These are phyloP conservation scores for Xylaria sp. DNA, from an alignment of 2,329 filamentous ascomycete genomes.

Conservation along the genomic window DNA sequence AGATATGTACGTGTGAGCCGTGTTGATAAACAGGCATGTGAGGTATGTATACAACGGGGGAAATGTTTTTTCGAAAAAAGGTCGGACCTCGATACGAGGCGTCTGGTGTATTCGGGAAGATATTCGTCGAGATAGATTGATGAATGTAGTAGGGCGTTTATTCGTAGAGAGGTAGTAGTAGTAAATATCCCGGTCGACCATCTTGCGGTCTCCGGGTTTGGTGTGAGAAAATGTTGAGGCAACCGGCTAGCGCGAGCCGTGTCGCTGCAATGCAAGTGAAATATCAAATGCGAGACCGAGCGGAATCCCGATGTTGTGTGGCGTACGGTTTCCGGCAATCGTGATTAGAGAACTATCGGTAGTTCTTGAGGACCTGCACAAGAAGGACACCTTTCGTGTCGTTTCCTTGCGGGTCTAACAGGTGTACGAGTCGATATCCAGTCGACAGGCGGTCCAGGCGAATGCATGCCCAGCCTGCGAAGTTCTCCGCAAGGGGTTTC, in stretches of 20 bases:
- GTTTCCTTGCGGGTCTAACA: conserved; percentile 43
- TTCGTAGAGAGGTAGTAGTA: too few species aligned
- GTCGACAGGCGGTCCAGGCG: conserved; percentile 52
- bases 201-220: neutral
- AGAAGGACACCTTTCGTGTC: conserved; percentile 45
- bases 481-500: conserved; percentile 7
- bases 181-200: neutral
- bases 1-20: conserved; percentile 10
- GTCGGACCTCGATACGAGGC: neutral
- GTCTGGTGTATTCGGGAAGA: neutral
- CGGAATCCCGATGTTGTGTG: neutral
- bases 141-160: too few species aligned
- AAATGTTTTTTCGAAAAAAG: neutral
- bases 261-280: conserved; percentile 1
- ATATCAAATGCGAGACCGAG: neutral
- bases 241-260: neutral
- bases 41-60: neutral
- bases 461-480: conserved; percentile 51
- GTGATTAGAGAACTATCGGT: conserved; percentile 28
- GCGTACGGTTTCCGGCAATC: neutral
- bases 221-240: neutral
- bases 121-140: neutral
- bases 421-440: conserved; percentile 51
- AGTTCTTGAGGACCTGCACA: conserved; percentile 47
- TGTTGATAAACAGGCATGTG: neutral